Conservation (phyloP, 2,329 filamentous ascomycete species). For the Colletotrichum nymphaeae region DNA sequence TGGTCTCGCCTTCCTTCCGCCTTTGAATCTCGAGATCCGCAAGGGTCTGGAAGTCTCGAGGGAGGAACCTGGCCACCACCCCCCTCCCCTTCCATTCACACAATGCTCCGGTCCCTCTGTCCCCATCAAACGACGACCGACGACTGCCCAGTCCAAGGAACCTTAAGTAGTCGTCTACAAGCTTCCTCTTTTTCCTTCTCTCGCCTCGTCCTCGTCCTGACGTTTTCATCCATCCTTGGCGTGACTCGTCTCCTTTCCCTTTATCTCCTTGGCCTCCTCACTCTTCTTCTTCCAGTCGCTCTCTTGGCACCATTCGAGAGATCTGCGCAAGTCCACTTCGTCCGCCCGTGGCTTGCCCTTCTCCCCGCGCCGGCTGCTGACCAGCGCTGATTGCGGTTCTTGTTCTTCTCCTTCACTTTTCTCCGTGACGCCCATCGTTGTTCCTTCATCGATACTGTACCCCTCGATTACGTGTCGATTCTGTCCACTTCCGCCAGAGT, state of each 20-base stretch:
- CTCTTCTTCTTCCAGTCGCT: background rate
- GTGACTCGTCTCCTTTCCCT: background rate
- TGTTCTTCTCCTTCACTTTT: background rate
- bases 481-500: background rate
- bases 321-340: background rate
- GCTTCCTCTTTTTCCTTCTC: background rate
- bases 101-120: background rate
- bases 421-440: background rate
- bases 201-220: background rate
- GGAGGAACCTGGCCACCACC: background rate
- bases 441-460: background rate
- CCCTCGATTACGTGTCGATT: background rate
- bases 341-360: background rate
- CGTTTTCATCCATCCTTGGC: background rate
- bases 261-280: background rate
- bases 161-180: background rate
- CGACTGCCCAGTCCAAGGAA: background rate
- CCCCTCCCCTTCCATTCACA: background rate
- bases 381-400: background rate
- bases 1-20: background rate
- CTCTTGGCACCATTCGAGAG: background rate
- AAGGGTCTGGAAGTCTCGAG: background rate
- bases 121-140: background rate
- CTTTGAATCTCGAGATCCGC: background rate
- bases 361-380: background rate